phyloP scores from a whole-genome alignment of 1,284 basidiomycete genomes.

The Uromyces viciae-fabae region DNA sequence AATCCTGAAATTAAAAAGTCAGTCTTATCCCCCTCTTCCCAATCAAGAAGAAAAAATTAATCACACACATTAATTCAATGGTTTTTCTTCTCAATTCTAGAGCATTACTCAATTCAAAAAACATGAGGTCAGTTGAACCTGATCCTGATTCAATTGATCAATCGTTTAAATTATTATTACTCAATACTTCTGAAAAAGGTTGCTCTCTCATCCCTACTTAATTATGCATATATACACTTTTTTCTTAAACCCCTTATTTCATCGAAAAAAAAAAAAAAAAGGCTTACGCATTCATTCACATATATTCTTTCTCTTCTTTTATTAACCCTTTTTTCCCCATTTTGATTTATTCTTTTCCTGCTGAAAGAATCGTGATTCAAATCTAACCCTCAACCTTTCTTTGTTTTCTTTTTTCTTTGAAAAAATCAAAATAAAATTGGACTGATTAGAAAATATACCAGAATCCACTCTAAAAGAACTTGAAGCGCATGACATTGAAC shows the following conservation, averaged over 20 bases:
- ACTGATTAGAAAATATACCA: constrained; percentile 21
- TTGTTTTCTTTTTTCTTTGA: not conserved
- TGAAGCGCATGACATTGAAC: not conserved
- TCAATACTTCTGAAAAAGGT: constrained; percentile 31
- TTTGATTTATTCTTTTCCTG: not conserved
- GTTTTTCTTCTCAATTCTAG: not conserved
- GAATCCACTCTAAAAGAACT: not conserved
- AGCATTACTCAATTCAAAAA: constrained; percentile 26
- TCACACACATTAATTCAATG: not conserved
- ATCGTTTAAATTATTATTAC: constrained; percentile 27
- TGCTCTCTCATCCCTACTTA: not conserved
- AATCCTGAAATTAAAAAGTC: constrained; percentile 14
- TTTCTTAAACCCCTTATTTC: no score
- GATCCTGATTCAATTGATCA: constrained; percentile 26
- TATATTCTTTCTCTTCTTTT: no score
- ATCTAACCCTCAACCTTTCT: not conserved
- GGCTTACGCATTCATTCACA: no score
- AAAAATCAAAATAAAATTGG: no score
- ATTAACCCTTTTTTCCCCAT: no score
- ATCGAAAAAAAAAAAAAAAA: no score
- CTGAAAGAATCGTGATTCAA: not conserved
- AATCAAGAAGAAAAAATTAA: no score
- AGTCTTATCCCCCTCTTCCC: not conserved
- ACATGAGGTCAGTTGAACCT: constrained; percentile 26
- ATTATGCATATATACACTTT: no score